phyloP scores from a whole-genome alignment of 2,329 filamentous ascomycete genomes.

The Microdochium bolleyi region DNA sequence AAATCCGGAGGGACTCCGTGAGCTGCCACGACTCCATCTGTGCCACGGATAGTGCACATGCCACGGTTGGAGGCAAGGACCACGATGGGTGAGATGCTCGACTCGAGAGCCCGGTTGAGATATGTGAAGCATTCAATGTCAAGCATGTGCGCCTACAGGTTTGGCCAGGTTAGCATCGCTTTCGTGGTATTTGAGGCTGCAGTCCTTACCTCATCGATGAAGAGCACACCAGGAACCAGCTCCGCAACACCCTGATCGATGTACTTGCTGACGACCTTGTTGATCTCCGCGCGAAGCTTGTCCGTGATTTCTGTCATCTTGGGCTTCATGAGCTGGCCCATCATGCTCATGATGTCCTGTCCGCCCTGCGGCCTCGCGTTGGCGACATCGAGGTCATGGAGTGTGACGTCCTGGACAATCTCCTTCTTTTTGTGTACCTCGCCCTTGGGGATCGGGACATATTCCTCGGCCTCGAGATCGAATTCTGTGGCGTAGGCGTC shows the following conservation, averaged over 20 bases:
- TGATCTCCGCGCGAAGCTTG: constrained; percentile 91
- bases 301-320: constrained; percentile 99
- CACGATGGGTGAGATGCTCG: constrained; percentile 89
- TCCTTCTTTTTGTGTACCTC: constrained; percentile 99
- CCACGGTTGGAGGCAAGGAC: constrained; percentile 96
- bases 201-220: constrained; percentile 86
- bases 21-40: constrained; percentile 71
- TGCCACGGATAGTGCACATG: constrained; percentile 86
- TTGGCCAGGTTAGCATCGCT: neutral
- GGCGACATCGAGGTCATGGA: constrained; percentile 93
- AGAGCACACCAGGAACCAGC: constrained; percentile 93
- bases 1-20: constrained; percentile 95
- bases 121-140: constrained; percentile 99
- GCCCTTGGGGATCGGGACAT: constrained; percentile 96
- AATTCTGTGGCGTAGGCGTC: constrained; percentile 98
- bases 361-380: constrained; percentile 93
- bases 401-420: constrained; percentile 95
- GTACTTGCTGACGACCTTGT: constrained; percentile 98
- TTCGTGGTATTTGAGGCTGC: constrained; percentile 1
- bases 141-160: constrained; percentile 85
- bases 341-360: constrained; percentile 99
- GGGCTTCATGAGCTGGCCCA: constrained; percentile 99
- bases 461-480: constrained; percentile 96
- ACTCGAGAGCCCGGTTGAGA: constrained; percentile 95
- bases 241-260: constrained; percentile 98